phyloP scores from a whole-genome alignment of 805 yeast species.

The Saccharomyces paradoxus region DNA sequence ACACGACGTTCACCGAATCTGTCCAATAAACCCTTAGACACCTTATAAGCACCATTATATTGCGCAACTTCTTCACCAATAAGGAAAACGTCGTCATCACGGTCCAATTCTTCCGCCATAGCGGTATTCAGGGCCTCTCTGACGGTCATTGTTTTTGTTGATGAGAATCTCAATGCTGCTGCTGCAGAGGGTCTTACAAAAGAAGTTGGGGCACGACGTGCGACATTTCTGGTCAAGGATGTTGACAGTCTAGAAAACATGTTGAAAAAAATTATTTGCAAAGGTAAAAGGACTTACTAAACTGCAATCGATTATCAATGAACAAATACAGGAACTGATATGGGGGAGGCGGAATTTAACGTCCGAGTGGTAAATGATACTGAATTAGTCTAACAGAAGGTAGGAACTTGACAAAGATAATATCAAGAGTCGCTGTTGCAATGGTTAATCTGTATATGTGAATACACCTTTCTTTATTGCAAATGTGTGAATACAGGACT shows the following conservation, averaged over 20 bases:
- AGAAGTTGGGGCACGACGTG: not conserved
- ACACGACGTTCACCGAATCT: constrained; percentile 91
- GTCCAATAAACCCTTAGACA: constrained; percentile 90
- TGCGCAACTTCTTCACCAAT: constrained; percentile 99
- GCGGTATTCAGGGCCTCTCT: constrained; percentile 96
- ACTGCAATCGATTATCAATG: not conserved
- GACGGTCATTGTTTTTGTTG: constrained; percentile 69
- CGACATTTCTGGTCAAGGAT: constrained; percentile 9
- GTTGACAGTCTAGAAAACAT: constrained; percentile 12
- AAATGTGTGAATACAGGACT: not conserved
- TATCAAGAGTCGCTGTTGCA: not conserved
- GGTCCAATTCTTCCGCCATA: constrained; percentile 93
- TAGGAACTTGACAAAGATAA: not conserved
- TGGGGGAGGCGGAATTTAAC: not conserved
- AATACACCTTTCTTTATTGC: not conserved
- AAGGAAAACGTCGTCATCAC: constrained; percentile 86
- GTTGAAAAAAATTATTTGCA: not conserved
- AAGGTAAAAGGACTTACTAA: not conserved
- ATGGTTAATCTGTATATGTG: not conserved
- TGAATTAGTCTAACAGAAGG: not conserved
- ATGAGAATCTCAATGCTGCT: constrained; percentile 19
- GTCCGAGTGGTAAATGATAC: not conserved
- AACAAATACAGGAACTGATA: not conserved
- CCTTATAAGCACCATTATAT: constrained; percentile 98
- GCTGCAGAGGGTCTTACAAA: not conserved